These are phyloP conservation scores for Sugiyamaella japonica DNA, from an alignment of 1,139 yeast genomes.

Conservation along the genomic window DNA sequence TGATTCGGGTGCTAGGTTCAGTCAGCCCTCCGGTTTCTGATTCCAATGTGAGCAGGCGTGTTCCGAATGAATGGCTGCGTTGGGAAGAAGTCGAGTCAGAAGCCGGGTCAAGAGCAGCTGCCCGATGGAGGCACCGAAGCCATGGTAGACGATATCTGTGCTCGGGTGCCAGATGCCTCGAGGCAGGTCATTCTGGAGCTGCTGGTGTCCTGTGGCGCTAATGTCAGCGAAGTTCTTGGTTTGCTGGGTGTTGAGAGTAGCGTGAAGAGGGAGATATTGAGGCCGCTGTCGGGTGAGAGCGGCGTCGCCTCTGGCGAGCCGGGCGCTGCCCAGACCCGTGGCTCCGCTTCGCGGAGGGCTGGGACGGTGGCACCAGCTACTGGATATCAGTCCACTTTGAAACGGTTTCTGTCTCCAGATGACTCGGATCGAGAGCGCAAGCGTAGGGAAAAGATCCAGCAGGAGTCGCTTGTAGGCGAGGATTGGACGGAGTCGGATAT, in stretches of 20 bases:
- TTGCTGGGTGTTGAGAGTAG: constrained; percentile 24
- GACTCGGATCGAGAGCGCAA: constrained; percentile 7
- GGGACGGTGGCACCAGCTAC: not conserved
- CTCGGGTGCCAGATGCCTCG: constrained; percentile 33
- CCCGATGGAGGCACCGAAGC: constrained; percentile 33
- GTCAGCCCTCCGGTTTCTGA: not conserved
- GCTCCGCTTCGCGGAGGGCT: too few relatives aligned
- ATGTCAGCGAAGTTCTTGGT: constrained; percentile 30
- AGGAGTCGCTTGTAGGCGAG: constrained; percentile 1
- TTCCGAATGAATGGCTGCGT: not conserved
- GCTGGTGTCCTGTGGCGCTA: constrained; percentile 40
- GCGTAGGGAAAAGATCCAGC: constrained; percentile 3
- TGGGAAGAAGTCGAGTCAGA: not conserved
- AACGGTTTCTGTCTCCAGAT: constrained; percentile 17
- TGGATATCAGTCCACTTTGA: constrained; percentile 29
- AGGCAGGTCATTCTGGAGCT: constrained; percentile 38
- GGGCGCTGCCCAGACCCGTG: too few relatives aligned
- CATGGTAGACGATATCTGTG: constrained; percentile 34
- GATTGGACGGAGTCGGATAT: constrained; percentile 12
- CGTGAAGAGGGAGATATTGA: too few relatives aligned
- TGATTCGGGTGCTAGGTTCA: not conserved
- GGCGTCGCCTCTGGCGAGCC: too few relatives aligned
- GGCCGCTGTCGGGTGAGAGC: too few relatives aligned
- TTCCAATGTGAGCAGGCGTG: not conserved
- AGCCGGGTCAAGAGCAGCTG: not conserved